These are phyloP conservation scores for Fimicolochytrium jonesii DNA, from an alignment of 192 early-diverging fungal genomes.

Conservation along the genomic window DNA sequence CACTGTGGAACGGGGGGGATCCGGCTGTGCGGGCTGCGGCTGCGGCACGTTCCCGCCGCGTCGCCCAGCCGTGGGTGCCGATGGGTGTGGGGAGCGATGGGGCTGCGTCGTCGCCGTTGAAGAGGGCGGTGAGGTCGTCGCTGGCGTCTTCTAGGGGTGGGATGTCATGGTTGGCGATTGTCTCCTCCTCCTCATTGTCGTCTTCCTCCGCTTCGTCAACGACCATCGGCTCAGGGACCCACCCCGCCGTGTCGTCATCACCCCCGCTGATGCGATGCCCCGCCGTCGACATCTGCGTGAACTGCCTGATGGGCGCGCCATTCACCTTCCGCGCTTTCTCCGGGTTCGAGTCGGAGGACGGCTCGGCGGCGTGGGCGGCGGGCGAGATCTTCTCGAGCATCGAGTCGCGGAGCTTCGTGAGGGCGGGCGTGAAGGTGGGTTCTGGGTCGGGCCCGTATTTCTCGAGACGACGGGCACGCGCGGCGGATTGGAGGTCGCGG, in stretches of 20 bases:
- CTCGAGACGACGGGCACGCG: conserved; percentile 33
- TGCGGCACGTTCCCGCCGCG: not conserved
- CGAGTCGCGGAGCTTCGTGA: conserved; percentile 38
- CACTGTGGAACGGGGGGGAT: not conserved
- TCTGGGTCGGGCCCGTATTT: conserved; percentile 33
- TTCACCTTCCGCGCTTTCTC: not conserved
- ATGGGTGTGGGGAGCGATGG: not conserved
- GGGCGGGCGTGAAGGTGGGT: conserved; percentile 21
- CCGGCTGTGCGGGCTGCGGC: not conserved
- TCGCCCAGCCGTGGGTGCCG: not conserved
- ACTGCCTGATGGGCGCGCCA: conserved; percentile 11
- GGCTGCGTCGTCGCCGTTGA: not conserved
- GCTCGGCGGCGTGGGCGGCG: not conserved
- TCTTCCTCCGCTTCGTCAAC: conserved; percentile 3
- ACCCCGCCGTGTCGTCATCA: too few species aligned
- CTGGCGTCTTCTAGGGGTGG: not conserved
- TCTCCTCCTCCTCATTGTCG: conserved; percentile 3
- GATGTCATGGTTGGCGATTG: too few species aligned
- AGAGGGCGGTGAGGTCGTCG: not conserved
- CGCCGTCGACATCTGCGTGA: conserved; percentile 19
- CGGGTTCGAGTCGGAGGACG: not conserved
- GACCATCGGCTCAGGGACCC: too few species aligned
- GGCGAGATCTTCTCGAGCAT: conserved; percentile 37
- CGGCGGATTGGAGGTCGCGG: conserved; percentile 37
- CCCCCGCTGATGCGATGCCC: conserved; percentile 8